Conservation (phyloP, 306 rosid species). For the Bauhinia variegata region DNA sequence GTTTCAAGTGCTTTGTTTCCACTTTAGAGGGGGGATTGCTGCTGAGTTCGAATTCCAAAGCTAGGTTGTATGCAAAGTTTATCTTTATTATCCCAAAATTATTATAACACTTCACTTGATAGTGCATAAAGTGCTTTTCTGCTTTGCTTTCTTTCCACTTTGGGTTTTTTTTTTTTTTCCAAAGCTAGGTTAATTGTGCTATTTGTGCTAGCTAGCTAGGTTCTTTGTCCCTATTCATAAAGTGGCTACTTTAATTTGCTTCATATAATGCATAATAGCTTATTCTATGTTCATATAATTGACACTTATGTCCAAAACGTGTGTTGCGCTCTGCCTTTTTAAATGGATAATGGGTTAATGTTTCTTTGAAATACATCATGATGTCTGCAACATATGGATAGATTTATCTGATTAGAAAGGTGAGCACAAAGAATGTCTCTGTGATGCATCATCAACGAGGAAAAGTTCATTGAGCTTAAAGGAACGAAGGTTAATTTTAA, state of each 20-base stretch:
- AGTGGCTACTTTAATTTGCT: too few species aligned
- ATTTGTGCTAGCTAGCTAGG: too few species aligned
- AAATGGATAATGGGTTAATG: neutral
- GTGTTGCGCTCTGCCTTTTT: neutral
- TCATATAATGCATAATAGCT: neutral
- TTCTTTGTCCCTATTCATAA: slow-evolving; percentile 8
- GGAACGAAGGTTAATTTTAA: too few species aligned
- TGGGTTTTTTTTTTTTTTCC: too few species aligned
- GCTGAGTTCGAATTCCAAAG: slow-evolving; percentile 12
- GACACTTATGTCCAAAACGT: neutral
- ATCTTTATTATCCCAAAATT: slow-evolving; percentile 12
- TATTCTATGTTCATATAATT: neutral
- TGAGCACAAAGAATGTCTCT: too few species aligned
- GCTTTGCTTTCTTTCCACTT: slow-evolving; percentile 15
- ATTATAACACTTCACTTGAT: neutral
- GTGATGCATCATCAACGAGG: too few species aligned
- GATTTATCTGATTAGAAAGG: too few species aligned
- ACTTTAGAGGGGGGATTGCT: neutral
- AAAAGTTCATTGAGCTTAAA: too few species aligned
- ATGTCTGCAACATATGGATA: too few species aligned
- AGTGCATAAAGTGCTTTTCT: neutral
- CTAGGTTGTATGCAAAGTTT: slow-evolving; percentile 20
- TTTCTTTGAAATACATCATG: too few species aligned
- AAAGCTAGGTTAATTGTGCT: too few species aligned
- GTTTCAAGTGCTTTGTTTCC: slow-evolving; percentile 16